Percentiles rank a stretch among this genome's conserved stretches.
phyloP scores from a whole-genome alignment of 2,329 filamentous ascomycete genomes.

The Leptographium radiaticola region DNA sequence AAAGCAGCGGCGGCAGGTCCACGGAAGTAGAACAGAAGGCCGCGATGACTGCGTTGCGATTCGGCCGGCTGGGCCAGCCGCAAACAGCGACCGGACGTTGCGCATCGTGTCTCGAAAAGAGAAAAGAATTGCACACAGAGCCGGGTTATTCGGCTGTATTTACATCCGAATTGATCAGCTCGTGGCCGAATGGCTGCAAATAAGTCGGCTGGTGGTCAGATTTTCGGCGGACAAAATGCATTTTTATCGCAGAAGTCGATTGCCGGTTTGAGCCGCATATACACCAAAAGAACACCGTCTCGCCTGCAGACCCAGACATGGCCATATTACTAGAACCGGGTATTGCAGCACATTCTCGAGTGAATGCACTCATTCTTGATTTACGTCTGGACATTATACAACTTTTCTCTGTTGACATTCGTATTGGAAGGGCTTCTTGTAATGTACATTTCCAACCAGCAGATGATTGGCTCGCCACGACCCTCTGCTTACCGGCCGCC shows the following conservation, averaged over 20 bases:
- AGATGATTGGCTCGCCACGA: not conserved
- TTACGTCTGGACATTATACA: too few relatives aligned
- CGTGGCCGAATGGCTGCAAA: too few relatives aligned
- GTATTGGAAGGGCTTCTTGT: too few relatives aligned
- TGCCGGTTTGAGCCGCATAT: not conserved
- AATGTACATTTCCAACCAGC: not conserved
- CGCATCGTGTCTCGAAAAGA: not conserved
- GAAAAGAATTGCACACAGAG: not conserved
- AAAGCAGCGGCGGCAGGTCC: conserved; percentile 5
- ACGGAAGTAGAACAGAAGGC: not conserved
- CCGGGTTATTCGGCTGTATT: not conserved
- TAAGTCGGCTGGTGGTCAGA: not conserved
- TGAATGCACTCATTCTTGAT: too few relatives aligned
- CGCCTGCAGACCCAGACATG: too few relatives aligned
- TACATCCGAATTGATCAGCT: too few relatives aligned
- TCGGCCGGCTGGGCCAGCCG: not conserved
- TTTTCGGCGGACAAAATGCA: not conserved
- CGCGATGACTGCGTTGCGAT: not conserved
- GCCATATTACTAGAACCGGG: too few relatives aligned
- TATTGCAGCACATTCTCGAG: too few relatives aligned
- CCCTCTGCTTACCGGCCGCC: conserved; percentile 12
- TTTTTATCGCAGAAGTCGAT: not conserved
- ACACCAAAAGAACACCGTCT: not conserved
- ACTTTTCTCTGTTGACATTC: too few relatives aligned
- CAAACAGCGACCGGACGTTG: not conserved